Evolutionary conservation across 257 asterid species (phyloP).

Genomic region (Nyctanthes arbortristis): DNA sequence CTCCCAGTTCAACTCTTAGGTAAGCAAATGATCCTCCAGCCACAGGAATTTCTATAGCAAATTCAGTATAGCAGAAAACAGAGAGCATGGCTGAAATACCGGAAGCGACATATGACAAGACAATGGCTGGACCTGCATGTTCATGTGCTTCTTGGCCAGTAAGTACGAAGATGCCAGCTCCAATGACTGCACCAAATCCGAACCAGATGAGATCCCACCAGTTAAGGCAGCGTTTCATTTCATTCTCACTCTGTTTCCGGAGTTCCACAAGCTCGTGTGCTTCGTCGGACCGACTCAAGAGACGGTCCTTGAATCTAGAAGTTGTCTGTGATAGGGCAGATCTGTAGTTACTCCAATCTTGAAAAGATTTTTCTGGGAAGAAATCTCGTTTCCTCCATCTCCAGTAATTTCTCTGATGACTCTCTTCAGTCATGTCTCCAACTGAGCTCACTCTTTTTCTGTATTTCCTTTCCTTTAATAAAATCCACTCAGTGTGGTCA

Average conservation of each 20-base stretch:
- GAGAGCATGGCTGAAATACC: slow-evolving; percentile 70
- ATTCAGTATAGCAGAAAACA: slow-evolving; percentile 66
- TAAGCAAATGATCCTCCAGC: slow-evolving; percentile 68
- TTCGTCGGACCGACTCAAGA: slow-evolving; percentile 46
- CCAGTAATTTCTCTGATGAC: slow-evolving; percentile 55
- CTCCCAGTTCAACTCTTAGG: slow-evolving; percentile 61
- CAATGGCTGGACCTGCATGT: slow-evolving; percentile 65
- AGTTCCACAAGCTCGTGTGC: slow-evolving; percentile 43
- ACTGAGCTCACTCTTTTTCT: slow-evolving; percentile 12
- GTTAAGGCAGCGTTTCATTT: slow-evolving; percentile 63
- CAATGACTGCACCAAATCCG: slow-evolving; percentile 67
- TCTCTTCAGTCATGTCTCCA: slow-evolving; percentile 28
- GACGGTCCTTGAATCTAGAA: slow-evolving; percentile 52
- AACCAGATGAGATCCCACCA: slow-evolving; percentile 80
- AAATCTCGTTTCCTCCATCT: slow-evolving; percentile 67
- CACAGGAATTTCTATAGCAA: slow-evolving; percentile 57
- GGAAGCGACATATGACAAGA: slow-evolving; percentile 55
- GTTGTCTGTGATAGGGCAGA: slow-evolving; percentile 45
- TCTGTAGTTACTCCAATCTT: slow-evolving; percentile 43
- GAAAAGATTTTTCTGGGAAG: slow-evolving; percentile 53
- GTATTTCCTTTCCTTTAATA: not conserved
- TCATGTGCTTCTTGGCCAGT: slow-evolving; percentile 62
- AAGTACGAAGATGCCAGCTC: slow-evolving; percentile 66
- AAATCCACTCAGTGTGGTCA: not conserved
- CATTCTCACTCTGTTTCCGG: slow-evolving; percentile 60